Evolutionary conservation across 2,329 filamentous ascomycete species (phyloP).

Genomic region (Xylaria polymorpha): DNA sequence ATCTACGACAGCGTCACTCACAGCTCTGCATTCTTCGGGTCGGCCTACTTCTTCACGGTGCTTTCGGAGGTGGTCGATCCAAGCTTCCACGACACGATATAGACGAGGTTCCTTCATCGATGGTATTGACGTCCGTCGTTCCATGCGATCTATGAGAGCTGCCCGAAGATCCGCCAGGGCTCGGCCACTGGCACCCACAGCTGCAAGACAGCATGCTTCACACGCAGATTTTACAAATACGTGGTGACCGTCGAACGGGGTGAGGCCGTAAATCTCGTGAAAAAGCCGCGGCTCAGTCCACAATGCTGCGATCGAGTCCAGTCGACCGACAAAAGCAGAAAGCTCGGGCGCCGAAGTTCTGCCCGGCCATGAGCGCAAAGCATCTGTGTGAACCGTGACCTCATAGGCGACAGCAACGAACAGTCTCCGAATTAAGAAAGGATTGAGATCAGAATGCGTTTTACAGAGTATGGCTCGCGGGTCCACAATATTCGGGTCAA

Average conservation of each 20-base stretch:
- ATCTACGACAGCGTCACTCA: conserved; percentile 40
- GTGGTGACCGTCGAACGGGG: conserved; percentile 47
- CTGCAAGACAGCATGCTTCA: conserved; percentile 65
- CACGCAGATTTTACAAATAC: conserved; percentile 55
- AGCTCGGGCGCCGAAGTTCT: conserved; percentile 37
- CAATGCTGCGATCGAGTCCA: conserved; percentile 52
- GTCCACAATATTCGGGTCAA: conserved; percentile 44
- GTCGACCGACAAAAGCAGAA: conserved; percentile 49
- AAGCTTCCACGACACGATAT: conserved; percentile 56
- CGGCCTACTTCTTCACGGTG: conserved; percentile 27
- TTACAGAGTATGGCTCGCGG: conserved; percentile 55
- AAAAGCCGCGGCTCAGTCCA: conserved; percentile 56
- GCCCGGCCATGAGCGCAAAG: conserved; percentile 45
- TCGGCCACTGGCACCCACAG: conserved; percentile 57
- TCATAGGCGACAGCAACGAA: conserved; percentile 58
- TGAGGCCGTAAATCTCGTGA: conserved; percentile 48
- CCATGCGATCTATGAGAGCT: conserved; percentile 55
- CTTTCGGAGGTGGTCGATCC: conserved; percentile 54
- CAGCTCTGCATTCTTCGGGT: conserved; percentile 38
- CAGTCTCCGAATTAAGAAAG: conserved; percentile 58
- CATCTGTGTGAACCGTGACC: conserved; percentile 50
- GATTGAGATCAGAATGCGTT: conserved; percentile 56
- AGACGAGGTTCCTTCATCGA: conserved; percentile 51
- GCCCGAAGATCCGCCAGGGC: conserved; percentile 60
- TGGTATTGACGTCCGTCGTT: conserved; percentile 33